Conservation (phyloP, 148 eudicot species). For the Limonium bicolor region DNA sequence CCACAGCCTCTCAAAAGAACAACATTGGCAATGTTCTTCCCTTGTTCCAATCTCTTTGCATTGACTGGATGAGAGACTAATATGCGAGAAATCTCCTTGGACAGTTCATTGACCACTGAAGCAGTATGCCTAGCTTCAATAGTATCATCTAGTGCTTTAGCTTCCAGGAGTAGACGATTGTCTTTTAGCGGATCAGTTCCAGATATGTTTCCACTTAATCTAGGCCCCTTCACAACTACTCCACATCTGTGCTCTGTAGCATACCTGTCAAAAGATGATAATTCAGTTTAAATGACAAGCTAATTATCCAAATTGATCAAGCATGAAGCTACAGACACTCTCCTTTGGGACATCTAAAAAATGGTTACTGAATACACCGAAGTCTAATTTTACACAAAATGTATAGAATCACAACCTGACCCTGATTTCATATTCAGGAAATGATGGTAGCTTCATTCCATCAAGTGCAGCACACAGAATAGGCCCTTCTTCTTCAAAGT, state of each 20-base stretch:
- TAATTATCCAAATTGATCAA: too few species aligned
- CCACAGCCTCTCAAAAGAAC: constrained; percentile 97
- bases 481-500: constrained; percentile 99
- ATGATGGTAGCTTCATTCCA: constrained; percentile 82
- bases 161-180: constrained; percentile 76
- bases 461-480: constrained; percentile 87
- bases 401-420: constrained; percentile 54
- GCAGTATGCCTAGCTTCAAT: constrained; percentile 90
- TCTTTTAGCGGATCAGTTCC: constrained; percentile 97
- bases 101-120: constrained; percentile 78
- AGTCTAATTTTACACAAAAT: too few species aligned
- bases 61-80: constrained; percentile 73
- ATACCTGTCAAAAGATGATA: too few species aligned
- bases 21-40: constrained; percentile 78
- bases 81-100: constrained; percentile 79
- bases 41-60: constrained; percentile 57
- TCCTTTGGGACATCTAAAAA: too few species aligned
- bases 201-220: constrained; percentile 87
- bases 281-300: too few species aligned
- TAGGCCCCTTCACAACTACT: constrained; percentile 95
- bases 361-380: too few species aligned
- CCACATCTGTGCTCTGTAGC: constrained; percentile 99
- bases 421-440: constrained; percentile 77
- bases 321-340: too few species aligned
- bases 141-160: constrained; percentile 62